Base-by-base conservation (phyloP, 768 basidiomycete species). In the Antrodiella citrinella region DNA sequence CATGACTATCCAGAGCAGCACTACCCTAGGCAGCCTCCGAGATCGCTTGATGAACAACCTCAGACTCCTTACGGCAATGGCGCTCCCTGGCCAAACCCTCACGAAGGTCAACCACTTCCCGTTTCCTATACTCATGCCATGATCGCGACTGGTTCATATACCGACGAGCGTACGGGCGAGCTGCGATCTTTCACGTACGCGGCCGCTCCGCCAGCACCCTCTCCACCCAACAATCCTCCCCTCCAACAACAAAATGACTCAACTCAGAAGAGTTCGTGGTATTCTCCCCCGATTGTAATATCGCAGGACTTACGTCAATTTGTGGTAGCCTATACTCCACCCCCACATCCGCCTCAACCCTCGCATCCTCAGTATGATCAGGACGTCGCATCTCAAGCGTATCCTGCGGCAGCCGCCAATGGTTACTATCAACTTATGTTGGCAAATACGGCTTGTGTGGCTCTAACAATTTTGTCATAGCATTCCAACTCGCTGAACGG, bases 161-260 rank as follows among this genome's bases (percentile, higher is more conserved):
- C 80, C 49, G 79, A 77, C 56, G 79, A 82, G 57, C 75, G 79
- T 52, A 72, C 76, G 48, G 72, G 82, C 81, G 59, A 60, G 74
- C 64, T 22, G 41, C 4, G 42, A 40, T 21, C 25, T 21, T 4
- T 23, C 51, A 43, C 44, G 50, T 38, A 42, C 54, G 10, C 26
- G 41, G 30, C 12, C 15, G 30, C 30, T 35, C 30, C 30, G 30
- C 7, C 30, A 15, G 30, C 15, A 15, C 7, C 30, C 30, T 7
- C 30, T 7, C 30, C 30, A 35, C 30, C 30, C 7, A 35, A 35
- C n/a, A n/a, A n/a, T n/a, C n/a, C n/a, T 35, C 15, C 30, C 7
- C 7, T 15, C 15, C 7, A 15, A 35, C 30, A 35, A 7, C 15
- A 20, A n/a, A 44, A 22, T 24, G 51, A 52, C 10, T 18, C 51